Conservation (phyloP, 2,329 filamentous ascomycete genomes). For the Metarhizium guizhouense region DNA sequence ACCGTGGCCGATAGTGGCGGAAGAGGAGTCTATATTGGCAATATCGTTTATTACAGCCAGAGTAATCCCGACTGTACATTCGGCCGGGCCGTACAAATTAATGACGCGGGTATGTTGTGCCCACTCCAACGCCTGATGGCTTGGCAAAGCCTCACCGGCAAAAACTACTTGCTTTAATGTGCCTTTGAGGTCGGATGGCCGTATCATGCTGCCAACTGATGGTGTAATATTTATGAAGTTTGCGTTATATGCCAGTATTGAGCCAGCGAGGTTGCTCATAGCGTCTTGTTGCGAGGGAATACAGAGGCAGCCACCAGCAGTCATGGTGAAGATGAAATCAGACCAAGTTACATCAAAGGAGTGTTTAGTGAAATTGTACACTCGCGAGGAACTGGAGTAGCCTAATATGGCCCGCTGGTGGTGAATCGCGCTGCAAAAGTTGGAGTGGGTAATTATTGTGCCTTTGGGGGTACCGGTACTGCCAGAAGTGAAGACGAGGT, state of each 20-base stretch:
- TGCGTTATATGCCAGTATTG: slow-evolving; percentile 6
- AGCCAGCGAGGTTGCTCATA: slow-evolving; percentile 7
- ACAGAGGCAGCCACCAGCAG: slow-evolving; percentile 7
- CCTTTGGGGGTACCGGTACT: slow-evolving; percentile 7
- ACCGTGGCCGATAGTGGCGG: not conserved
- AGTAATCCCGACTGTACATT: slow-evolving; percentile 7
- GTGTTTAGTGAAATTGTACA: slow-evolving; percentile 5
- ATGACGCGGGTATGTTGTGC: slow-evolving; percentile 10
- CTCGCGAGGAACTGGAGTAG: slow-evolving; percentile 3
- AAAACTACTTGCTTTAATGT: slow-evolving; percentile 10
- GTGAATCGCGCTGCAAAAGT: slow-evolving; percentile 6
- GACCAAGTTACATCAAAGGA: slow-evolving; percentile 8
- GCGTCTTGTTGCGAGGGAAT: slow-evolving; percentile 10
- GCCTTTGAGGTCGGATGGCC: not conserved
- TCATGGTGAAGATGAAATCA: slow-evolving; percentile 5
- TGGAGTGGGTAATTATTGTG: slow-evolving; percentile 9
- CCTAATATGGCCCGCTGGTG: slow-evolving; percentile 3
- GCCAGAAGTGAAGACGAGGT: slow-evolving; percentile 13
- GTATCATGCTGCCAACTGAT: slow-evolving; percentile 10
- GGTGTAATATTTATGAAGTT: slow-evolving; percentile 12
- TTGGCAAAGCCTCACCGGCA: slow-evolving; percentile 9
- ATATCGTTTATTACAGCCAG: not conserved
- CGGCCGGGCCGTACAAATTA: slow-evolving; percentile 15
- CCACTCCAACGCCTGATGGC: slow-evolving; percentile 3
- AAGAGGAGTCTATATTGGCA: not conserved